Base-by-base conservation (phyloP, 2,329 filamentous ascomycete species). In the Plenodomus tracheiphilus region DNA sequence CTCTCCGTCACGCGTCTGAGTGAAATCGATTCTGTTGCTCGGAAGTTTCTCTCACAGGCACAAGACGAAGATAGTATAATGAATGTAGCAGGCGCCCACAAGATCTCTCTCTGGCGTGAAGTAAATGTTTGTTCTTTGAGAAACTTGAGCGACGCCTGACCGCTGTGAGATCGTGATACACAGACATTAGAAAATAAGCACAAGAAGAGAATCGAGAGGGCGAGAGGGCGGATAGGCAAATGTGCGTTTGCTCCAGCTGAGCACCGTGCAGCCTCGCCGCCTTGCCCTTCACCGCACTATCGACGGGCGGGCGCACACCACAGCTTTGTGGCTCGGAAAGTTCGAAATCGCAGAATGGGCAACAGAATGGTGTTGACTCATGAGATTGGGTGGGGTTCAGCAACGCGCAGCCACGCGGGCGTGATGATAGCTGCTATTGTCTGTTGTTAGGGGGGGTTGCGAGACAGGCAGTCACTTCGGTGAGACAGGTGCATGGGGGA, bases 391-490 rank as follows among this genome's bases (percentile, higher is more conserved):
- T 13, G 39, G 47, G 47, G 41, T 48, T 17, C 39, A 43, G 49
- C 37, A 15, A 32, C 21, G 44, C 20, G 45, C 43, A 37, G 53
- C 25, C 19, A 40, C 28, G 4, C 28, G 15, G 28, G 13, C 28
- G 28, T 15, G 28, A 32, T 15, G 28, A 32, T 8, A 11, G 9
- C 28, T 32, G 28, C 28, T 32, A 32, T 32, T 10, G 28, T 32
- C 15, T 32, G 6, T 15, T 15, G 28, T 32, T 4, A 32, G 15
- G 4, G 28, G 28, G 6, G 36, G 40, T 37, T 45, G 43, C 44
- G 38, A 22, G 47, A 50, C 39, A 30, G 49, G 54, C 46, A 57
- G 52, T 46, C 50, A 43, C 47, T 35, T 21, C 36, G 46, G 47
- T 44, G 41, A 50, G 51, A 22, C 19, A 43, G 43, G 20, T 42